phyloP scores from a whole-genome alignment of 257 asterid genomes.

The Capsicum rhomboideum region DNA sequence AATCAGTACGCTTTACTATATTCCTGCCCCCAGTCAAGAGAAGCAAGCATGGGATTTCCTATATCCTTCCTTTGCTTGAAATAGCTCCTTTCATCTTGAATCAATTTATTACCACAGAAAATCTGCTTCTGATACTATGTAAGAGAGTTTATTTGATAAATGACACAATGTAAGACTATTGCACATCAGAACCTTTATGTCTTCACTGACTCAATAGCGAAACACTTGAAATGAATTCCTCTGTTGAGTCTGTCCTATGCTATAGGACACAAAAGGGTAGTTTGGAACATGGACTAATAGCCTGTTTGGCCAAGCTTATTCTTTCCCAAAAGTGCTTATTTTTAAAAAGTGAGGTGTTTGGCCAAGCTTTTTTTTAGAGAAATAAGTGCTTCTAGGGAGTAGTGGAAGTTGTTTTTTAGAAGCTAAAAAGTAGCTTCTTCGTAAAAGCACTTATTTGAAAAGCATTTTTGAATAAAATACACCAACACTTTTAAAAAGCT shows the following conservation, averaged over 20 bases:
- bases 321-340: no score
- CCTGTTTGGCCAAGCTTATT: no score
- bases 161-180: background rate
- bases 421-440: no score
- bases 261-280: background rate
- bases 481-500: no score
- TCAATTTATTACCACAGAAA: background rate
- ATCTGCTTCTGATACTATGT: background rate
- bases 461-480: no score
- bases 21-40: background rate
- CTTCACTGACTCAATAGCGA: background rate
- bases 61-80: background rate
- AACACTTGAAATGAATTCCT: background rate
- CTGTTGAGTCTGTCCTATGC: background rate
- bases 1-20: background rate
- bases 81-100: constrained; percentile 3
- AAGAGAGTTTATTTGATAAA: background rate
- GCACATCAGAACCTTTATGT: background rate
- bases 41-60: background rate
- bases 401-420: no score
- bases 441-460: no score
- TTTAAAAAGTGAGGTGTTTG: no score
- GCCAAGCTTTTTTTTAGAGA: no score
- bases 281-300: background rate
- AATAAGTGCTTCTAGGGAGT: no score